Evolutionary conservation across 768 basidiomycete species (phyloP).

Genomic region (Termitomyces sp.): DNA sequence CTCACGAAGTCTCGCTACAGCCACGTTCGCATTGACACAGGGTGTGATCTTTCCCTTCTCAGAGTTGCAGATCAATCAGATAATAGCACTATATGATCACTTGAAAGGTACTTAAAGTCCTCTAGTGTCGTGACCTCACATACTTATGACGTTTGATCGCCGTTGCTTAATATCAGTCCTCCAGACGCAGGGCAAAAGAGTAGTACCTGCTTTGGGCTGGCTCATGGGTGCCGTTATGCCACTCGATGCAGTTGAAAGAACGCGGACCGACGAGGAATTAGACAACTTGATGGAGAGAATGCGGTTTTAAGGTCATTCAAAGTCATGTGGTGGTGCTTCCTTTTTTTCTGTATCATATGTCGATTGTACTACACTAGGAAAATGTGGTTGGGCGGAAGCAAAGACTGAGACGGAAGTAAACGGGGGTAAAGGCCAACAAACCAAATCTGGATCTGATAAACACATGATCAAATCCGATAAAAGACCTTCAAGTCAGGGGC

Average conservation of each 20-base stretch:
- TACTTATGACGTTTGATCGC: conserved; percentile 4
- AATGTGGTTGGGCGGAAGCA: conserved; percentile 27
- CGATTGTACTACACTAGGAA: neutral
- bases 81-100: conserved; percentile 32
- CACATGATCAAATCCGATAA: conserved; percentile 14
- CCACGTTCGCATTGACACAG: conserved; percentile 24
- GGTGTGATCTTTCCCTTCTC: conserved; percentile 34
- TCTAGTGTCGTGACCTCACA: neutral
- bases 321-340: neutral
- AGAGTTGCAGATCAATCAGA: conserved; percentile 32
- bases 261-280: conserved; percentile 25
- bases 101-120: conserved; percentile 31
- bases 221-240: conserved; percentile 43
- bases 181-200: conserved; percentile 26
- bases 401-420: conserved; percentile 29
- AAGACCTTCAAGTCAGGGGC: neutral
- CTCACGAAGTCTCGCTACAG: conserved; percentile 17
- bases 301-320: conserved; percentile 14
- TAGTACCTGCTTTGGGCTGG: conserved; percentile 33
- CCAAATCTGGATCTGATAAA: too few species aligned
- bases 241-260: conserved; percentile 29
- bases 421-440: conserved; percentile 15
- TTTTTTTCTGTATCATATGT: neutral
- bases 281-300: conserved; percentile 30
- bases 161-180: conserved; percentile 18